Conservation (phyloP, 495 filamentous ascomycete genomes). For the Sporormia fimetaria region DNA sequence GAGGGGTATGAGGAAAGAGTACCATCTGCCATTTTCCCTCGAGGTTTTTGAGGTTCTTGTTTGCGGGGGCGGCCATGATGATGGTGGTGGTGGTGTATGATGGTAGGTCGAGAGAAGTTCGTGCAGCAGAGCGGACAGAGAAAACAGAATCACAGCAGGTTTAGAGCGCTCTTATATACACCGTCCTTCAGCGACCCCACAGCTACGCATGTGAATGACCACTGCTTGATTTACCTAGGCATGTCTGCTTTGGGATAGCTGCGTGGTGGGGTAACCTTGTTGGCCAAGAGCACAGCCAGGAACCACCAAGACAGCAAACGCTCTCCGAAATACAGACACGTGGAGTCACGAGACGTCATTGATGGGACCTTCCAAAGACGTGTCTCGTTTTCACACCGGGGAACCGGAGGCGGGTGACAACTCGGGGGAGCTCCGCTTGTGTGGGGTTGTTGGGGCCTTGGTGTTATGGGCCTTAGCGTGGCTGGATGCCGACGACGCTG, state of each 20-base stretch:
- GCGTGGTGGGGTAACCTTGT: neutral
- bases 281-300: too few relatives aligned
- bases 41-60: conserved; percentile 60
- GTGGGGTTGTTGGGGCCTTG: too few relatives aligned
- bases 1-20: conserved; percentile 25
- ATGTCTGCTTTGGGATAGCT: neutral
- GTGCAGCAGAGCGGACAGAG: neutral
- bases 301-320: too few relatives aligned
- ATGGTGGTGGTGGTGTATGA: neutral
- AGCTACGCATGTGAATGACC: too few relatives aligned
- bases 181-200: too few relatives aligned
- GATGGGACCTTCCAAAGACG: too few relatives aligned
- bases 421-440: too few relatives aligned
- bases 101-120: neutral
- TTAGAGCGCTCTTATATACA: neutral
- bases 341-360: too few relatives aligned
- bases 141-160: neutral
- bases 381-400: neutral
- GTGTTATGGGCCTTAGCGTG: too few relatives aligned
- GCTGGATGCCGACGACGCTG: too few relatives aligned
- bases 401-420: too few relatives aligned
- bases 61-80: conserved; percentile 72
- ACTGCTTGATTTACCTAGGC: conserved; percentile 1
- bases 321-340: too few relatives aligned
- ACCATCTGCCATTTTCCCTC: conserved; percentile 74